Evolutionary conservation across 2,329 filamentous ascomycete genomes (phyloP).

Genomic region (Pseudocercospora pini-densiflorae): DNA sequence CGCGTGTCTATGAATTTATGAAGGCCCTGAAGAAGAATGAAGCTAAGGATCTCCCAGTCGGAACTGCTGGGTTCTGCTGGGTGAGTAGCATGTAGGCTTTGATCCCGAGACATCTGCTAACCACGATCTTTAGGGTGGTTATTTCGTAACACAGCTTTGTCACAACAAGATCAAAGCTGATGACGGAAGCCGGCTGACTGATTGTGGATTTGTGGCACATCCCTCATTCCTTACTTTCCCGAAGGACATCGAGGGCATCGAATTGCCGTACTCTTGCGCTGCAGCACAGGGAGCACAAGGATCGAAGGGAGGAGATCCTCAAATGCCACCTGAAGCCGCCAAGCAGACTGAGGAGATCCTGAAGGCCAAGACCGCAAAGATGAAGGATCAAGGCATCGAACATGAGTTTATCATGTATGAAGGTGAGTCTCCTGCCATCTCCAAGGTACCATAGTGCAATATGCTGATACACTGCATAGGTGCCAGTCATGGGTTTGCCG

Average conservation of each 20-base stretch:
- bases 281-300: slow-evolving; percentile 17
- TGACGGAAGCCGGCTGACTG: slow-evolving; percentile 38
- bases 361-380: slow-evolving; percentile 40
- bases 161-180: slow-evolving; percentile 37
- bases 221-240: slow-evolving; percentile 42
- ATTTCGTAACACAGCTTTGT: slow-evolving; percentile 41
- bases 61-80: slow-evolving; percentile 41
- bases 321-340: slow-evolving; percentile 38
- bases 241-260: slow-evolving; percentile 40
- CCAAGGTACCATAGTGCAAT: neutral
- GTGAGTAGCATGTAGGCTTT: neutral
- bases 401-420: slow-evolving; percentile 45
- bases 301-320: slow-evolving; percentile 36
- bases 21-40: slow-evolving; percentile 36
- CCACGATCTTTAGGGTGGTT: slow-evolving; percentile 37
- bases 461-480: too few relatives aligned
- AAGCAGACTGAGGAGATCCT: slow-evolving; percentile 41
- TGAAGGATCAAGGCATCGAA: slow-evolving; percentile 39
- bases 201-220: slow-evolving; percentile 43
- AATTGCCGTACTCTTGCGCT: slow-evolving; percentile 42
- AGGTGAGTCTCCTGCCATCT: slow-evolving; percentile 24
- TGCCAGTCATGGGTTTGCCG: slow-evolving; percentile 11
- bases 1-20: slow-evolving; percentile 37
- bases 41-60: slow-evolving; percentile 37
- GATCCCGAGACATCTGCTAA: neutral